Evolutionary conservation across 352 stramenopile genomes (phyloP), one percentile per base, ranked within the genome.

Genomic region (Phytophthora pluvialis): DNA sequence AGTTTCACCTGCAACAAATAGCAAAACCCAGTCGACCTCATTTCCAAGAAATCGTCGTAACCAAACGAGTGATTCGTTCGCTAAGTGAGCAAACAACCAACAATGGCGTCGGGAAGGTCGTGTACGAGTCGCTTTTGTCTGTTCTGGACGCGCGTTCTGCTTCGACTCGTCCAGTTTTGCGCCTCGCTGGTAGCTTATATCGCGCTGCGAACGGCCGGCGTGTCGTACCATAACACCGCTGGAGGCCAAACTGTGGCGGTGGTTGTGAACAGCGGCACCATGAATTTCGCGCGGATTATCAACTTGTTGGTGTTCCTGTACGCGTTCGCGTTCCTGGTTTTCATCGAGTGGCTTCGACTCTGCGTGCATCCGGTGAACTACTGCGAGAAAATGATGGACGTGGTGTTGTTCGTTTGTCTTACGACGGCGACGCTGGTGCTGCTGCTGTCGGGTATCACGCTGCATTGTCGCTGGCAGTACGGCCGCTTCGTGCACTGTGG

Each of bases 301-400:
- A 88, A 85, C 38, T 93, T 89, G 58, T 75, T 81, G 38, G 72
- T 60, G 5, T 81, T 93, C 44, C 38, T 93, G n/a, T 88, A 88
- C 55, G 82, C 70, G 10, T 73, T 90, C 49, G 74, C 70, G 50
- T 80, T 88, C 55, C 38, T 90, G 33, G 21, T 91, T 28, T 64
- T 85, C 12, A 64, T 90, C 35, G 67, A 87, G 45, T 57, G 80
- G 47, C 50, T 83, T 25, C 58, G 63, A 10, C 68, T 86, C 25
- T 88, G 81, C 29, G 43, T 60, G 9, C 70, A 78, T 7, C 76
- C 78, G n/a, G 29, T 72, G 31, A 60, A 81, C 40, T 72, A 78
- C 35, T 80, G 72, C 47, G 77, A 88, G 51, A 70, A 79, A 45
- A 43, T 72, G 7, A 68, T 86, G 72, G 81, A 93, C 51, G 25